These are phyloP conservation scores for Rhynchosporium secalis DNA, from an alignment of 2,329 filamentous ascomycete genomes.

Conservation along the genomic window DNA sequence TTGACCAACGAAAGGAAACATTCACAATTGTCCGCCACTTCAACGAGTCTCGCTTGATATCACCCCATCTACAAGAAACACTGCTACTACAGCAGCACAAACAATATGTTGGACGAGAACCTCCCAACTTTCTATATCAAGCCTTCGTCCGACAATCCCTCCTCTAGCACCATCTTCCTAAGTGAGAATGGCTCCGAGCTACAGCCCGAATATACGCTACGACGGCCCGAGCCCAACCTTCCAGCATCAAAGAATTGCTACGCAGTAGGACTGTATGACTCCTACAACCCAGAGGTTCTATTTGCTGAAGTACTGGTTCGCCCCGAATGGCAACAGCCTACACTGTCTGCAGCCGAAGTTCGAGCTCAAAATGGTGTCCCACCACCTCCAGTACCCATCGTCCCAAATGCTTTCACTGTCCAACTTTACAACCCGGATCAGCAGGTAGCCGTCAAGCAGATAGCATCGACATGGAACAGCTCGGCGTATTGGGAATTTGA, in stretches of 20 bases:
- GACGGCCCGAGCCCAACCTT: constrained; percentile 70
- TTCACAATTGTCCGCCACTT: constrained; percentile 13
- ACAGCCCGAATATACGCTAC: constrained; percentile 75
- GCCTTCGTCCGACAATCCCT: constrained; percentile 51
- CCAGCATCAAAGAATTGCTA: constrained; percentile 78
- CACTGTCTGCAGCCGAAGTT: constrained; percentile 77
- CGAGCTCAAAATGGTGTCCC: constrained; percentile 66
- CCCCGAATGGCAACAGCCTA: constrained; percentile 83
- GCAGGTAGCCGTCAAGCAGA: constrained; percentile 68
- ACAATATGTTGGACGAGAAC: constrained; percentile 86
- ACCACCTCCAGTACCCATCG: constrained; percentile 67
- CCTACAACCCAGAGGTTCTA: constrained; percentile 75
- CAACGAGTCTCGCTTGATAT: constrained; percentile 13
- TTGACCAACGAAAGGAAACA: constrained; percentile 16
- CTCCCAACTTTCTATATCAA: constrained; percentile 71
- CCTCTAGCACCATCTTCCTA: constrained; percentile 55
- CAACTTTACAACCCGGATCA: constrained; percentile 95
- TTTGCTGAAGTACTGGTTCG: constrained; percentile 83
- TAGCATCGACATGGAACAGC: constrained; percentile 76
- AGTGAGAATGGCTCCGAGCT: constrained; percentile 80
- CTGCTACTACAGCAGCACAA: constrained; percentile 26
- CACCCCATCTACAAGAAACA: neutral
- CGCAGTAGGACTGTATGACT: constrained; percentile 81
- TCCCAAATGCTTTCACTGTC: constrained; percentile 77
- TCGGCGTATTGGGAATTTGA: constrained; percentile 88